Evolutionary conservation across 225 moss, liverwort and hornwort species (phyloP), one percentile per base, ranked within the genome.

Genomic region (Physcomitrium patens): DNA sequence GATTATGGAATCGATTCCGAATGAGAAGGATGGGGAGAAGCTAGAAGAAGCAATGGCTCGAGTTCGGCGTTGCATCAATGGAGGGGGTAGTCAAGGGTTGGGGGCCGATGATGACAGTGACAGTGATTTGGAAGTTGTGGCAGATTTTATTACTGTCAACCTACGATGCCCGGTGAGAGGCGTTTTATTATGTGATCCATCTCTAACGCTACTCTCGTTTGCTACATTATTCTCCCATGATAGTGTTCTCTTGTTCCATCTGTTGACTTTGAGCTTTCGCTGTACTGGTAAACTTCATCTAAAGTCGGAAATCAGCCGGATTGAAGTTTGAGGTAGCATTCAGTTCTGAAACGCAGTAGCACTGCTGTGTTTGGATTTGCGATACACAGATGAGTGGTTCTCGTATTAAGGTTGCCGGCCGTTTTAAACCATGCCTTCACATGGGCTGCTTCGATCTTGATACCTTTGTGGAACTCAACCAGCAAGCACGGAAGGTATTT

Each of bases 391-490:
- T 94, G 92, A 94, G 94, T 85, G 92, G 94, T 50, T 88, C 90
- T 55, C 94, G 92, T 57, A 94, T 92, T 26, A 92, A 92, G 82
- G 84, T 84, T 41, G 94, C 94, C 2, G 94, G 94, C 24, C 82
- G 94, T 13, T 94, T 94, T 71, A 94, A 89, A 72, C 94, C 94
- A 26, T 94, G 94, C 70, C 87, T 86, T 49, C 94, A 94, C 52
- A 89, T 94, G 89, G 94, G 94, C 22, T 94, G 94, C 81, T 94
- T 94, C 82, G 94, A 94, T 79, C 85, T 94, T 15, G 73, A 92
- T 72, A 94, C 94, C 13, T 92, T 84, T 75, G 94, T 94, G 54
- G 90, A 92, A 71, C 80, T 94, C 47, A 94, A 92, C 72, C 90
- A 94, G 82, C 90, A 92, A 48, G 89, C 94, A 65, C 82, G 94